Base-by-base conservation (phyloP, 2,329 filamentous ascomycete genomes). In the Chaetomiaceae sp. region DNA sequence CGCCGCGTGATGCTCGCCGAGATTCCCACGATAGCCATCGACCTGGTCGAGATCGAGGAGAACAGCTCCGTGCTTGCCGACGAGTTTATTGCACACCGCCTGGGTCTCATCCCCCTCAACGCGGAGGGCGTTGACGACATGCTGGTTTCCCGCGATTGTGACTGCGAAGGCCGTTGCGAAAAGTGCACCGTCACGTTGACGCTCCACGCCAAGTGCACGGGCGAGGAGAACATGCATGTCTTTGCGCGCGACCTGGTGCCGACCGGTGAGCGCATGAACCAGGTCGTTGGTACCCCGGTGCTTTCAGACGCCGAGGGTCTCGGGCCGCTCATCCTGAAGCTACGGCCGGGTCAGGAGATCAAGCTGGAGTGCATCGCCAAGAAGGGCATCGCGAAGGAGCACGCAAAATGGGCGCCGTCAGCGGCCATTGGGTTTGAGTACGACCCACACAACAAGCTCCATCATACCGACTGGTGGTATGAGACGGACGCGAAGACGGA, bases 311-410 rank as follows among this genome's bases (percentile, higher is more conserved):
- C 84, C 1, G 86, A 91, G 41, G 83, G 83, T 10, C 79, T 86
- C 47, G 93, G 93, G 1, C 80, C 85, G 36, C 75, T 97, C 57
- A 91, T 98, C 55, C 87, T 86, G 60, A 97, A 97, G 74, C 71
- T 98, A 62, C 78, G 91, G 48, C 85, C 84, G 61, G 88, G 86
- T 2, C 93, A 98, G 69, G 89, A 95, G 67, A 71, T 98, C 50
- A 84, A 88, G 65, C 79, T 98, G 62, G 86, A 80, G 51, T 97
- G 91, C 63, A 86, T 96, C 55, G 93, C 91, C 41, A 96, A 95
- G 75, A 97, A 97, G 75, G 93, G 93, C 1, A 97, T 97, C 55
- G 90, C 91, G 30, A 98, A 98, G 74, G 93, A 98, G 66, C 93
- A 98, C 68, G 88, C 93, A 9, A 98, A 98, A 68, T 98, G 93